Evolutionary conservation across 768 basidiomycete species (phyloP).

Genomic region (Lentinula guzmanii): DNA sequence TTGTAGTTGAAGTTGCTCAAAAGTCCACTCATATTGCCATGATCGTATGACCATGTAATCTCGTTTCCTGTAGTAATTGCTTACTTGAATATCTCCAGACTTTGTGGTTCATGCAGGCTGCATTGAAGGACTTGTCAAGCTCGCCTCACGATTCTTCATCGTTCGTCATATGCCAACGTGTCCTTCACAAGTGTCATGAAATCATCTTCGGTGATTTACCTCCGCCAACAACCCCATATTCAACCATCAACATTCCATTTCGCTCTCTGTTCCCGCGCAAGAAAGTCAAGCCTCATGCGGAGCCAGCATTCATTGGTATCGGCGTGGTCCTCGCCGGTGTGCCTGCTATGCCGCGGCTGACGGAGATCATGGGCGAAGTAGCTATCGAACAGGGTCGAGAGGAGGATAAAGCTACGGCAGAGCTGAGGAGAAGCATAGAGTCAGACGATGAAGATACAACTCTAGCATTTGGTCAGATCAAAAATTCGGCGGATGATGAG

Average conservation of each 20-base stretch:
- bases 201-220: constrained; percentile 92
- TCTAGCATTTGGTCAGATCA: constrained; percentile 16
- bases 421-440: constrained; percentile 41
- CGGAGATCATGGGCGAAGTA: constrained; percentile 71
- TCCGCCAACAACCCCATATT: constrained; percentile 62
- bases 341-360: constrained; percentile 71
- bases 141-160: constrained; percentile 60
- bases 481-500: constrained; percentile 25
- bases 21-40: constrained; percentile 94
- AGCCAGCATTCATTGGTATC: constrained; percentile 80
- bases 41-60: constrained; percentile 45
- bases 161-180: constrained; percentile 87
- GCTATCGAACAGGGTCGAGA: constrained; percentile 86
- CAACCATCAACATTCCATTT: constrained; percentile 41
- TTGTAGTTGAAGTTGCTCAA: constrained; percentile 84
- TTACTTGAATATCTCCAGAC: constrained; percentile 47
- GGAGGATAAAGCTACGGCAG: constrained; percentile 47
- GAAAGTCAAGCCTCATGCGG: constrained; percentile 67
- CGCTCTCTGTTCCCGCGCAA: constrained; percentile 44
- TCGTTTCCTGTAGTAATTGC: constrained; percentile 12
- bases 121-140: constrained; percentile 71
- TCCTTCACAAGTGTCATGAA: constrained; percentile 88
- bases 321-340: constrained; percentile 73
- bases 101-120: constrained; percentile 98
- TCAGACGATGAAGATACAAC: constrained; percentile 37